Conservation (phyloP, 75 land plant species). For the Chamaecyparis obtusa region DNA sequence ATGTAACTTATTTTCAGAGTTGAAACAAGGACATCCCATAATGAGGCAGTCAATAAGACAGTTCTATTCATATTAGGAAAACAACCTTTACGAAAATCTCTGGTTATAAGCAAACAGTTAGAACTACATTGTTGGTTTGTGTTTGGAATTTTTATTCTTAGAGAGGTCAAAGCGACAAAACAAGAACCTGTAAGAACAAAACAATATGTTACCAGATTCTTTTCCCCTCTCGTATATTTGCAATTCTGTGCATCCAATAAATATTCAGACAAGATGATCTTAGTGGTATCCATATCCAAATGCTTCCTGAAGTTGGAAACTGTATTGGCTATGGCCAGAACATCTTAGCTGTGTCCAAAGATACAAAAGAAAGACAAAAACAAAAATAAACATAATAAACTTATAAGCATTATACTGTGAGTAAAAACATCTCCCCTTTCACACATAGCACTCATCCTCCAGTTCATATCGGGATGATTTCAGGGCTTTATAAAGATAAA, state of each 20-base stretch:
- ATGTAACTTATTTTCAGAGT: not conserved
- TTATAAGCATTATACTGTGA: not conserved
- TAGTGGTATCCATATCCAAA: not conserved
- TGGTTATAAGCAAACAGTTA: not conserved
- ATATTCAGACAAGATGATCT: not conserved
- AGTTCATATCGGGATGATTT: not conserved
- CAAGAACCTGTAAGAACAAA: not conserved
- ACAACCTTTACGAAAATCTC: not conserved
- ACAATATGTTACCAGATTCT: not conserved
- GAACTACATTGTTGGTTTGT: no score
- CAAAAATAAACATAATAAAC: not conserved
- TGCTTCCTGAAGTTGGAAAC: not conserved
- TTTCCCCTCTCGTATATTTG: not conserved
- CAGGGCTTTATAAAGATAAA: not conserved
- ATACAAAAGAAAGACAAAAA: not conserved
- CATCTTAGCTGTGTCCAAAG: not conserved
- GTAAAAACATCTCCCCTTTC: not conserved
- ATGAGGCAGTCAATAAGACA: not conserved
- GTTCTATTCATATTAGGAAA: not conserved
- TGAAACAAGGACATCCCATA: not conserved
- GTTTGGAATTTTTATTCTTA: not conserved
- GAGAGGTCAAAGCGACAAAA: not conserved
- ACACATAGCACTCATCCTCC: not conserved
- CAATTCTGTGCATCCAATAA: not conserved
- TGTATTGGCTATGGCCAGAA: not conserved